Evolutionary conservation across 164 flowering plant species (phyloP), one percentile per base, ranked within the genome.

Genomic region (Brasenia schreberi): DNA sequence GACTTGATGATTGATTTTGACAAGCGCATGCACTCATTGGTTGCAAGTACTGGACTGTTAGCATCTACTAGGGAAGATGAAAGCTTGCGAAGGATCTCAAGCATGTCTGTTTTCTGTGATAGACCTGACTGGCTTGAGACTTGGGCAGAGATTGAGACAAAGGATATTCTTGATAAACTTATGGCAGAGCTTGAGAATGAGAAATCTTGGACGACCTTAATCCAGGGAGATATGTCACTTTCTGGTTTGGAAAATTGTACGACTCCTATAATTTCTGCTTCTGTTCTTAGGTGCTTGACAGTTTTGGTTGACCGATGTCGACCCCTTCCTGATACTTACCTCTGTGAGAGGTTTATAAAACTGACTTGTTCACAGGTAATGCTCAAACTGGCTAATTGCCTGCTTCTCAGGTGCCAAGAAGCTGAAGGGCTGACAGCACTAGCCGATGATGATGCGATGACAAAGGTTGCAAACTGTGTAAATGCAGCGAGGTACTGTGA

Each of bases 381-480:
- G 68, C 83, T 68, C n/a, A 82, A 80, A 58, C 84, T 85, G 75
- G 67, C 83, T 72, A 85, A 83, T 70, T 74, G 77, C 69, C 64
- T 88, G 65, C 78, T 83, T 66, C 77, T 70, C 60, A 88, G 87
- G 69, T 95, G 99, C 79, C 96, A 88, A 80, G 99, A 95, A 81
- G 97, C 99, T 58, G 99, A 92, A 76, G 98, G 91, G 43, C 68
- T 92, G 74, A 95, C 99, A 61, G 96, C 97, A 65, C 68, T 92
- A 43, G 84, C 87, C 1, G 90, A 90, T 73, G 85, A 90, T 63
- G 83, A 76, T 79, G 94, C 87, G 60, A 69, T 95, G 42, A 74
- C 78, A 16, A 88, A 84, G 81, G 99, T 90, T 67, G 68, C 80
- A 18, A 81, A 68, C 67, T 88, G 90, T 23, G 71, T 92, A 19